Evolutionary conservation across 768 basidiomycete genomes (phyloP).

Genomic region (Leccinum subtestaceum): DNA sequence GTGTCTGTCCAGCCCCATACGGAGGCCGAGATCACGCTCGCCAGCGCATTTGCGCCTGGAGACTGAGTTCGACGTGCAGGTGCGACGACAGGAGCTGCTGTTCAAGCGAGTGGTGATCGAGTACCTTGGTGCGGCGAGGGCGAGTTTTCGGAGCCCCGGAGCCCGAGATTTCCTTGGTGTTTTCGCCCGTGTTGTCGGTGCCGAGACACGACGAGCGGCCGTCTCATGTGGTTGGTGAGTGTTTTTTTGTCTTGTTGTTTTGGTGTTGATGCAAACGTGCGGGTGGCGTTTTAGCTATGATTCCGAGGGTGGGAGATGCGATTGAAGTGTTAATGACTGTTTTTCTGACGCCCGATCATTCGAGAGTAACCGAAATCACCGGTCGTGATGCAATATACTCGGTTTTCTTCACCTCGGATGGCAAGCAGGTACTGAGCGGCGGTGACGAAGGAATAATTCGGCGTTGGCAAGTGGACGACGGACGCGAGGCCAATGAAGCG

Average conservation of each 20-base stretch:
- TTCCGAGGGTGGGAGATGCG: too few relatives aligned
- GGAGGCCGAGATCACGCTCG: slow-evolving; percentile 11
- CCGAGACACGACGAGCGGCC: slow-evolving; percentile 55
- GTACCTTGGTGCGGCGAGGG: slow-evolving; percentile 66
- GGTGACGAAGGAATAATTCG: slow-evolving; percentile 2
- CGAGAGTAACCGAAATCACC: background rate
- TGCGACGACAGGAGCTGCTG: slow-evolving; percentile 53
- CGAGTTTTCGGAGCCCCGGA: slow-evolving; percentile 59
- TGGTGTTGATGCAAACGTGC: background rate
- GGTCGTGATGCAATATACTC: background rate
- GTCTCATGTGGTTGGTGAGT: slow-evolving; percentile 56
- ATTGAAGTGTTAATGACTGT: background rate
- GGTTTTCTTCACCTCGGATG: background rate
- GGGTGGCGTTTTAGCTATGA: slow-evolving; percentile 41
- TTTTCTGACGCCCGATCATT: background rate
- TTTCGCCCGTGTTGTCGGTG: slow-evolving; percentile 38
- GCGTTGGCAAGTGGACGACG: background rate
- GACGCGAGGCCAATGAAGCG: background rate
- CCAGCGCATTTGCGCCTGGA: slow-evolving; percentile 50
- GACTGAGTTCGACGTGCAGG: slow-evolving; percentile 57
- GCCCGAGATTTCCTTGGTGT: slow-evolving; percentile 68
- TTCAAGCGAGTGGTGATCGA: slow-evolving; percentile 60
- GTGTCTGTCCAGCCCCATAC: background rate
- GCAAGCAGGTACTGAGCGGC: background rate
- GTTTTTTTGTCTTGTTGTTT: background rate